Evolutionary conservation across 306 rosid genomes (phyloP).

Genomic region (Cicer pinnatifidum): DNA sequence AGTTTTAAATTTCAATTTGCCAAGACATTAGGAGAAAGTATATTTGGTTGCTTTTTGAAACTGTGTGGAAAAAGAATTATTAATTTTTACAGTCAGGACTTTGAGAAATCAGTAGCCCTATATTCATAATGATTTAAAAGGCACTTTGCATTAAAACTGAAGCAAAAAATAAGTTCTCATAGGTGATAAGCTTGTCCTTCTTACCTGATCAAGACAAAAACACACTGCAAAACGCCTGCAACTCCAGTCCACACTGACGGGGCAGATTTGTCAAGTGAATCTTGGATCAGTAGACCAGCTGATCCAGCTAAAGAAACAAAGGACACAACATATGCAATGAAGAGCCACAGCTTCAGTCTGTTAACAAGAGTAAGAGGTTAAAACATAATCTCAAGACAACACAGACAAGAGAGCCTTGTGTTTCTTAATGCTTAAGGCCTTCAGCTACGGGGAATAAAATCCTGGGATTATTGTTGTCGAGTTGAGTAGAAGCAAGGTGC

Average conservation of each 20-base stretch:
- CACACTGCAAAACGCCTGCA: constrained; percentile 93
- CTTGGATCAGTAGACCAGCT: constrained; percentile 88
- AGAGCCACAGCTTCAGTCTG: constrained; percentile 99
- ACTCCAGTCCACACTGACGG: constrained; percentile 95
- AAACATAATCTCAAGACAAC: constrained; percentile 40
- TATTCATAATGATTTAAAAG: constrained; percentile 7
- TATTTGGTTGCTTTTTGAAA: constrained; percentile 25
- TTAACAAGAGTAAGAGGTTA: constrained; percentile 43
- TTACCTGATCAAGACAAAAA: constrained; percentile 85
- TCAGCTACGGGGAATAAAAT: background rate
- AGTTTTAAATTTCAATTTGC: constrained; percentile 31
- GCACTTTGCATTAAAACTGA: constrained; percentile 18
- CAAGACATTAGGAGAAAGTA: constrained; percentile 9
- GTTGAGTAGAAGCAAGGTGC: background rate
- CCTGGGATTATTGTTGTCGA: background rate
- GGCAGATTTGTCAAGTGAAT: constrained; percentile 80
- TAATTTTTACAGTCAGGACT: background rate
- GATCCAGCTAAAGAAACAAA: constrained; percentile 98
- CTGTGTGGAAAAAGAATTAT: background rate
- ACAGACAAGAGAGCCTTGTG: constrained; percentile 14
- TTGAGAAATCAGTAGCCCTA: background rate
- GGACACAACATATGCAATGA: constrained; percentile 92
- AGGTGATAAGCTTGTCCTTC: constrained; percentile 12
- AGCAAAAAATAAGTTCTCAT: constrained; percentile 11
- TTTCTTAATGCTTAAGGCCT: constrained; percentile 16